Base-by-base conservation (phyloP, 2,329 filamentous ascomycete species). In the Knufia fluminis region DNA sequence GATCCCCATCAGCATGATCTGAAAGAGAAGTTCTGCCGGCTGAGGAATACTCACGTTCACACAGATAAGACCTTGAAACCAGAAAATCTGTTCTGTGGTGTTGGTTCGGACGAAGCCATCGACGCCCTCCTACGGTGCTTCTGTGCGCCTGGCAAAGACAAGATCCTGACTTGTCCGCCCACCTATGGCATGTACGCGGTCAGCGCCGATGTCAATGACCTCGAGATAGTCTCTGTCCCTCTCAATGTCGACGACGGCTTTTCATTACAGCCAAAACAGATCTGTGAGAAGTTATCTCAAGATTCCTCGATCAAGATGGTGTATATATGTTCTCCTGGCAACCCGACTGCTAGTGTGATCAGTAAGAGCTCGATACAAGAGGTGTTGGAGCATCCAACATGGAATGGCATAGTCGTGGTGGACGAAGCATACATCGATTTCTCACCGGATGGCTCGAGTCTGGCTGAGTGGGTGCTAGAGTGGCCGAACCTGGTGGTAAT, bases 151-250 rank as follows among this genome's bases (percentile, higher is more conserved):
- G 87, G 84, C 40, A 77, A 76, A 57, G 92, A 98, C 69, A 88
- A 86, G 64, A 94, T 98, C 64, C 78, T 98, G 31, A 91, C 88
- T 36, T 97, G 91, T 63, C 92, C 92, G 16, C 92, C 92, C 1
- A 98, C 92, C 0, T 98, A 98, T 66, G 92, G 92, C 70, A 98
- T 98, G 92, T 98, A 98, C 73, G 75, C 80, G 41, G 92, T 98
- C 16, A 94, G 87, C 4, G 92, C 92, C 1, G 85, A 94, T 64
- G 84, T 96, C 58, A 98, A 98, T 71, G 92, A 97, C 63, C 76
- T 98, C 17, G 77, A 77, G 40, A 79, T 97, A 22, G 83, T 94
- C 59, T 87, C 85, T 64, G 82, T 97, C n/a, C 89, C 90, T 0
- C 74, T 97, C 19, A 76, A 86, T 42, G 75, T 78, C 1, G 78